Conservation (phyloP, 768 basidiomycete genomes). For the Lentinus brumalis region DNA sequence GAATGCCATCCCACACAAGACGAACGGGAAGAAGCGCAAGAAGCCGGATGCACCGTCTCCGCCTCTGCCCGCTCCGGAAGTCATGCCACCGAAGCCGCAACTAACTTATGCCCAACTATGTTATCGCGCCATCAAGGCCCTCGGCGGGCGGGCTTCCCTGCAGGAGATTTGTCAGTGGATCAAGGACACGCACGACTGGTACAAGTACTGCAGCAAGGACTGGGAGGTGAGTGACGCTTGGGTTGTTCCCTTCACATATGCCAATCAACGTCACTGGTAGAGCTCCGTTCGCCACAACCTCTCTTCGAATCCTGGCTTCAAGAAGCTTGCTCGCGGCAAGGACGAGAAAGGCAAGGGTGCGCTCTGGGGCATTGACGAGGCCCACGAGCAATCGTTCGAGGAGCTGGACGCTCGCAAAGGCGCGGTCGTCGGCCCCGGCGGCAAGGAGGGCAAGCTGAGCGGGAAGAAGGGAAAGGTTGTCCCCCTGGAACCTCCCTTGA, state of each 20-base stretch:
- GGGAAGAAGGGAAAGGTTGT: slow-evolving; percentile 62
- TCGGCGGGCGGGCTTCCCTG: slow-evolving; percentile 84
- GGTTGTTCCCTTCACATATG: slow-evolving; percentile 2
- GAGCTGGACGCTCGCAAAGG: slow-evolving; percentile 63
- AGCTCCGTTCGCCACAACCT: slow-evolving; percentile 94
- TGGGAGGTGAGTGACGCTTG: slow-evolving; percentile 75
- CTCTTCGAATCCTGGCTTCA: slow-evolving; percentile 90
- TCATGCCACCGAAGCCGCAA: slow-evolving; percentile 87
- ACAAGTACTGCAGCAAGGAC: slow-evolving; percentile 80
- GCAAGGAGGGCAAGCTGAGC: slow-evolving; percentile 44
- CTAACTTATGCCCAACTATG: slow-evolving; percentile 92
- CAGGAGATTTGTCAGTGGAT: slow-evolving; percentile 95
- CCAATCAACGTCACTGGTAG: slow-evolving; percentile 31
- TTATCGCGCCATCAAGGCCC: slow-evolving; percentile 81
- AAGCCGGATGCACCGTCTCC: slow-evolving; percentile 46
- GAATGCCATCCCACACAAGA: slow-evolving; percentile 41
- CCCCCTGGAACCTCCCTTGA: slow-evolving; percentile 63
- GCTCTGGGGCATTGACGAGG: slow-evolving; percentile 89
- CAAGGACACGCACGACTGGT: slow-evolving; percentile 86
- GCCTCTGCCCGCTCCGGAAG: slow-evolving; percentile 58
- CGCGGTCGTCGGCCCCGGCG: slow-evolving; percentile 35
- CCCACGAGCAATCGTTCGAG: slow-evolving; percentile 65
- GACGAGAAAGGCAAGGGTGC: slow-evolving; percentile 91
- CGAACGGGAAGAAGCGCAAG: slow-evolving; percentile 72
- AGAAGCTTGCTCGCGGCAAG: slow-evolving; percentile 83